Conservation (phyloP, 768 basidiomycete genomes). For the Mycena polygramma region DNA sequence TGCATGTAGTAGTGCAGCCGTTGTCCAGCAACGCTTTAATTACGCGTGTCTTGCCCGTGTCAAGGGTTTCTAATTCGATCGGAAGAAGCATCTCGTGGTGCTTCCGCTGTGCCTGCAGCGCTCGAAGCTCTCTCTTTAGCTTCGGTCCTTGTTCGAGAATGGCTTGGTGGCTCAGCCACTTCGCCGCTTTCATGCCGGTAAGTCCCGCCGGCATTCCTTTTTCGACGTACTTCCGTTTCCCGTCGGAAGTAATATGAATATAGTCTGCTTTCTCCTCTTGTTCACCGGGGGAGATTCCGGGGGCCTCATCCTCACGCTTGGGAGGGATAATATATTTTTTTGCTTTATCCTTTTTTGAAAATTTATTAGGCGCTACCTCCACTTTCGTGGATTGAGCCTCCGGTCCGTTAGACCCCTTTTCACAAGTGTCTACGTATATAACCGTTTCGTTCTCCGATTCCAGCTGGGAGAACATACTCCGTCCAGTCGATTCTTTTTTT, state of each 20-base stretch:
- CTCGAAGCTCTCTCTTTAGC: background rate
- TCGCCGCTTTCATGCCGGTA: too few species aligned
- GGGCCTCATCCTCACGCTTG: background rate
- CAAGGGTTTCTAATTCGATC: background rate
- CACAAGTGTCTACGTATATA: too few species aligned
- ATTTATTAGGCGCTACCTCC: too few species aligned
- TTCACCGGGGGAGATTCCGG: background rate
- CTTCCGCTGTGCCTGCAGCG: background rate
- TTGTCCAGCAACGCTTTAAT: constrained; percentile 15
- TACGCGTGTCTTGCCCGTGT: constrained; percentile 14
- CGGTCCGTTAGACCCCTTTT: too few species aligned
- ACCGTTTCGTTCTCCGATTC: too few species aligned
- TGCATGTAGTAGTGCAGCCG: constrained; percentile 23
- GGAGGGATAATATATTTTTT: background rate
- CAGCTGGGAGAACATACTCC: too few species aligned
- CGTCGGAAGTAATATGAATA: background rate
- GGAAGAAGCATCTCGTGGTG: constrained; percentile 9
- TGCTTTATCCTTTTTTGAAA: too few species aligned
- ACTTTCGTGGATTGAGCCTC: too few species aligned
- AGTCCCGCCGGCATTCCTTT: background rate
- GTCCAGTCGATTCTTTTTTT: too few species aligned
- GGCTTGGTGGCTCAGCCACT: too few species aligned
- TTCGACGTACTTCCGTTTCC: background rate
- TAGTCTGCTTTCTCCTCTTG: background rate
- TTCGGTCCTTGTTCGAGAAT: too few species aligned